Evolutionary conservation across 1,139 yeast genomes (phyloP).

Genomic region (Eremothecium gossypii): DNA sequence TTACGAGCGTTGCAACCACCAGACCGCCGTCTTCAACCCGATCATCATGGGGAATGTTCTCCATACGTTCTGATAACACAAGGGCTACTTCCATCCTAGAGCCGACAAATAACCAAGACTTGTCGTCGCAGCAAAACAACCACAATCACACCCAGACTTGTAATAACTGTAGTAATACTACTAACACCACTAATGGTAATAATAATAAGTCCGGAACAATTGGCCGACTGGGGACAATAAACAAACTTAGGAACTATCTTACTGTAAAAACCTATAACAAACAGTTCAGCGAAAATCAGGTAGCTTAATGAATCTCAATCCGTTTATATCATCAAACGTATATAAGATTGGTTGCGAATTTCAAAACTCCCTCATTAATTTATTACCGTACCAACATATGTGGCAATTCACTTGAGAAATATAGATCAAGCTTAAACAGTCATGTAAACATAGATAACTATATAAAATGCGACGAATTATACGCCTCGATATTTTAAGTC

Average conservation of each 20-base stretch:
- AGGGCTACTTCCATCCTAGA: conserved; percentile 1
- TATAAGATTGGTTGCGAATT: neutral
- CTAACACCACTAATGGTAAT: neutral
- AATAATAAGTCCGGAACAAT: conserved; percentile 1
- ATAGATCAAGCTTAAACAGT: too few species aligned
- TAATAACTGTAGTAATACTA: too few species aligned
- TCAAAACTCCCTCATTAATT: too few species aligned
- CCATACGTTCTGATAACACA: conserved; percentile 3
- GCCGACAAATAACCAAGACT: neutral
- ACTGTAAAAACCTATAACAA: conserved; percentile 5
- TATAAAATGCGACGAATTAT: too few species aligned
- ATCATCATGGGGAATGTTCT: conserved; percentile 5
- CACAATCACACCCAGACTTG: neutral
- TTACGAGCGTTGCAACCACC: conserved; percentile 1
- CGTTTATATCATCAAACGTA: neutral
- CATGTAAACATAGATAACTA: too few species aligned
- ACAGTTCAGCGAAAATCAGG: conserved; percentile 5
- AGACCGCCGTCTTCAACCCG: conserved; percentile 1
- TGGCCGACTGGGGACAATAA: conserved; percentile 4
- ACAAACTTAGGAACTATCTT: conserved; percentile 2
- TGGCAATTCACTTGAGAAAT: too few species aligned
- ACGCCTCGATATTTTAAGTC: too few species aligned
- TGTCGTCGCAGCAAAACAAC: conserved; percentile 1
- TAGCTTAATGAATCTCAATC: conserved; percentile 1
- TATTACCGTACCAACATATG: too few species aligned